Percentiles rank a stretch among this genome's conserved stretches.
Conservation (phyloP, 108 stramenopile species). For the Mayamaea pseudoterrestris region DNA sequence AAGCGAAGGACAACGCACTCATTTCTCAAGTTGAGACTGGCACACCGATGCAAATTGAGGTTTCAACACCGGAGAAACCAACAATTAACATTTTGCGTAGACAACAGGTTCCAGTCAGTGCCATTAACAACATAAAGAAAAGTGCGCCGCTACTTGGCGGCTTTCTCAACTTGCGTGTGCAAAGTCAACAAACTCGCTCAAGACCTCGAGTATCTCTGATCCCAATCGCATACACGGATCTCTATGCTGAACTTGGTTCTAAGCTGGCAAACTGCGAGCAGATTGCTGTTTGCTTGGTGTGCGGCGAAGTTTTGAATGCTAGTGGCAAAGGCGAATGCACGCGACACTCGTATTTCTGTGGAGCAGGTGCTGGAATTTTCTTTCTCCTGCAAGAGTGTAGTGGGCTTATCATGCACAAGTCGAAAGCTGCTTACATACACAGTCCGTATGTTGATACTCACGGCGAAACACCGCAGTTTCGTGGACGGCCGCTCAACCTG, state of each 20-base stretch:
- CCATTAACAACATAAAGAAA: slow-evolving; percentile 33
- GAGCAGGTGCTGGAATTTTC: slow-evolving; percentile 83
- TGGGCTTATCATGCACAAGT: slow-evolving; percentile 76
- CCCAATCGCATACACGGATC: slow-evolving; percentile 77
- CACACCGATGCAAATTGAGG: no score
- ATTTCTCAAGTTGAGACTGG: no score
- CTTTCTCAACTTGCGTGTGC: slow-evolving; percentile 1
- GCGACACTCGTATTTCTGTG: slow-evolving; percentile 72
- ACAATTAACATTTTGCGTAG: no score
- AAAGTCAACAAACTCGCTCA: background rate
- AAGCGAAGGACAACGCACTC: slow-evolving; percentile 15
- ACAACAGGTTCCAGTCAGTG: no score
- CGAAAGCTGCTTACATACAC: slow-evolving; percentile 79
- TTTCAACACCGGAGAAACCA: no score
- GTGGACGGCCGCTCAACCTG: slow-evolving; percentile 74
- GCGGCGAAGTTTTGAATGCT: slow-evolving; percentile 79
- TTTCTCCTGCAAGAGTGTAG: slow-evolving; percentile 89
- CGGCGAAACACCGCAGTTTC: slow-evolving; percentile 75
- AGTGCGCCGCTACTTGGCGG: slow-evolving; percentile 39
- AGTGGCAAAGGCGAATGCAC: slow-evolving; percentile 85
- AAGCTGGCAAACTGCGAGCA: slow-evolving; percentile 67
- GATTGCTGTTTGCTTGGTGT: slow-evolving; percentile 73
- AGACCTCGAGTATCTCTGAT: slow-evolving; percentile 38
- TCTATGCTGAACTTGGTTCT: slow-evolving; percentile 63
- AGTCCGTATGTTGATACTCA: slow-evolving; percentile 91